These are phyloP conservation scores for Canna indica DNA, from an alignment of 176 grass and related monocot genomes.

Conservation along the genomic window DNA sequence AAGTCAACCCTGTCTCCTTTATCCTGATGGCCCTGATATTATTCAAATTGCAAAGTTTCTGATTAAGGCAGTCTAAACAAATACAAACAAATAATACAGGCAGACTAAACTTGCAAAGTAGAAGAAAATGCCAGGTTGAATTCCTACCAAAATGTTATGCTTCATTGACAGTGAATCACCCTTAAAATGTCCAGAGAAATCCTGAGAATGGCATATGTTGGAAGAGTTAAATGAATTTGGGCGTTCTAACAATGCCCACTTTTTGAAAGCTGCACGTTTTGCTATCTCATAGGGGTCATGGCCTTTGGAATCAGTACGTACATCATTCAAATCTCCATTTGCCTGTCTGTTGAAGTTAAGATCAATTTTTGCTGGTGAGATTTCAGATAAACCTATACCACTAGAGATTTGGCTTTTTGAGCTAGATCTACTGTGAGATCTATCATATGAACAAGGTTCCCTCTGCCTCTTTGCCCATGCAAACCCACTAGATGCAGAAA, in stretches of 20 bases:
- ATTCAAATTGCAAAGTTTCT: background rate
- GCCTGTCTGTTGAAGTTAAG: constrained; percentile 24
- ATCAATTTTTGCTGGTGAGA: constrained; percentile 26
- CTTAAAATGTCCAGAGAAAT: constrained; percentile 40
- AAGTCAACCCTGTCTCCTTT: constrained; percentile 67
- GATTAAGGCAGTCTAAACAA: background rate
- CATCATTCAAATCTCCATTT: constrained; percentile 26
- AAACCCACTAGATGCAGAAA: constrained; percentile 71
- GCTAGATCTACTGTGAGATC: constrained; percentile 42
- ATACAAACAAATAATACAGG: constrained; percentile 7
- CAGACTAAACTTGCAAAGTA: background rate
- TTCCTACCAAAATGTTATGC: constrained; percentile 48
- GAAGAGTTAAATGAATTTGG: constrained; percentile 72
- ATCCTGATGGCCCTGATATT: constrained; percentile 23
- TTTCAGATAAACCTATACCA: constrained; percentile 21
- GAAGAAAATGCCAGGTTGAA: background rate
- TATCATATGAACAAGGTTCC: constrained; percentile 30
- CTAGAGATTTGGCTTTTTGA: constrained; percentile 35
- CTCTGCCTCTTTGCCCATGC: constrained; percentile 60
- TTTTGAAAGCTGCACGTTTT: constrained; percentile 49
- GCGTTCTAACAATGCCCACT: constrained; percentile 69
- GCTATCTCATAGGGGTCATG: constrained; percentile 27
- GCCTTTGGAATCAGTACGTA: constrained; percentile 21
- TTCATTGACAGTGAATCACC: constrained; percentile 40
- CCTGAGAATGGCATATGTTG: constrained; percentile 47